Evolutionary conservation across 208 protist species (phyloP).

Genomic region (Porcisia deanei): DNA sequence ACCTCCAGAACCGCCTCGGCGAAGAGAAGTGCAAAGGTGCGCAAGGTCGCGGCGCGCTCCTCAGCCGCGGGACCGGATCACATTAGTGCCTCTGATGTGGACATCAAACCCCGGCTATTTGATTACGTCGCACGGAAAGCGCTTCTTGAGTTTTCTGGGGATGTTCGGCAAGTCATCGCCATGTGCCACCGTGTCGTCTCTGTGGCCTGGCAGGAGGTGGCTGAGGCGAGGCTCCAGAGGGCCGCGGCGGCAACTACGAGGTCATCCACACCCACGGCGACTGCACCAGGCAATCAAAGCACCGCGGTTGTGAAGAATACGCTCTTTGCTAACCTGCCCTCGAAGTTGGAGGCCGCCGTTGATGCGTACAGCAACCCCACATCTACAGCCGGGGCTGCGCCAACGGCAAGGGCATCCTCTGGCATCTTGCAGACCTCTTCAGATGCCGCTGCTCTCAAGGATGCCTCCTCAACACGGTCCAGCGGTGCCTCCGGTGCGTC

Average conservation of each 20-base stretch:
- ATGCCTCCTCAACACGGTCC: constrained; percentile 16
- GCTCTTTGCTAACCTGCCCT: constrained; percentile 2
- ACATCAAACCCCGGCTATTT: constrained; percentile 58
- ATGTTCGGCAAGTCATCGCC: constrained; percentile 69
- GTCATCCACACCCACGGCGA: background rate
- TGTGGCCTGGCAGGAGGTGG: constrained; percentile 43
- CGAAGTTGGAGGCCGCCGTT: constrained; percentile 33
- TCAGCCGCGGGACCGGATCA: background rate
- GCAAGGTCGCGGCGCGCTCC: background rate
- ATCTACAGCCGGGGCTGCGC: background rate
- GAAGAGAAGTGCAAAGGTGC: constrained; percentile 6
- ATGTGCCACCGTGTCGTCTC: constrained; percentile 70
- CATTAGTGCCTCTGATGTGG: constrained; percentile 12
- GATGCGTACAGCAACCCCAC: constrained; percentile 13
- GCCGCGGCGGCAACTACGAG: background rate
- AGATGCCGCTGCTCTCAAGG: constrained; percentile 1
- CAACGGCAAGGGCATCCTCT: background rate
- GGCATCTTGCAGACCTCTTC: background rate
- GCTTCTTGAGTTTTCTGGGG: constrained; percentile 62
- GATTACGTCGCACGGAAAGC: constrained; percentile 67
- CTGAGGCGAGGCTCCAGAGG: constrained; percentile 10
- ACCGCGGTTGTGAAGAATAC: background rate
- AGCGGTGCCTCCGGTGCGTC: constrained; percentile 2
- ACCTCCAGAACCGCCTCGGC: background rate
- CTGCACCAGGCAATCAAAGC: background rate